phyloP scores from a whole-genome alignment of 2,329 filamentous ascomycete species.

The Colletotrichum orchidophilum region DNA sequence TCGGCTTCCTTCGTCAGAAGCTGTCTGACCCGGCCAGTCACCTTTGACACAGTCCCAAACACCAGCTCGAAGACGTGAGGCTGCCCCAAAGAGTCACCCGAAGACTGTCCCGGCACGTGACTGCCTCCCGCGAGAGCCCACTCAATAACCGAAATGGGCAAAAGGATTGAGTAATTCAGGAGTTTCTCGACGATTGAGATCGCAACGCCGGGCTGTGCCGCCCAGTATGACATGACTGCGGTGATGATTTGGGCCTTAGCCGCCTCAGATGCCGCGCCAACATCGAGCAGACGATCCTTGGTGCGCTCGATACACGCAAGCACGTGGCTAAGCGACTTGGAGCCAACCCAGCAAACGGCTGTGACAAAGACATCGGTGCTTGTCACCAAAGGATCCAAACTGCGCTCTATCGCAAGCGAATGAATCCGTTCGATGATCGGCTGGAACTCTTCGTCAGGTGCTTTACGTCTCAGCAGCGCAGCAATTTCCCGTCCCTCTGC shows the following conservation, averaged over 20 bases:
- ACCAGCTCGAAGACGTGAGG: slow-evolving; percentile 90
- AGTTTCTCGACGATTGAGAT: slow-evolving; percentile 96
- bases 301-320: slow-evolving; percentile 95
- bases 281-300: slow-evolving; percentile 85
- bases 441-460: slow-evolving; percentile 86
- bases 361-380: slow-evolving; percentile 96
- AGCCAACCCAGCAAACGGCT: slow-evolving; percentile 90
- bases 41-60: slow-evolving; percentile 87
- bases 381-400: slow-evolving; percentile 81
- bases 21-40: slow-evolving; percentile 85
- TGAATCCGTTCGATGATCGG: slow-evolving; percentile 83
- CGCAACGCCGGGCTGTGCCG: slow-evolving; percentile 88
- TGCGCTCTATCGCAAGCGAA: slow-evolving; percentile 74
- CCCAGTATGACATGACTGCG: slow-evolving; percentile 93
- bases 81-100: slow-evolving; percentile 75
- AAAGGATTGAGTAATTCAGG: slow-evolving; percentile 95
- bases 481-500: slow-evolving; percentile 86
- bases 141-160: slow-evolving; percentile 83
- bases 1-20: slow-evolving; percentile 63
- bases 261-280: slow-evolving; percentile 77
- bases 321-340: slow-evolving; percentile 95
- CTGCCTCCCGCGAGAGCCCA: slow-evolving; percentile 79
- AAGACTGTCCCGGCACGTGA: slow-evolving; percentile 60
- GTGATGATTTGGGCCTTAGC: slow-evolving; percentile 89
- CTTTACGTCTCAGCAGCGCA: slow-evolving; percentile 83